phyloP scores from a whole-genome alignment of 176 grass and related monocot genomes.

The Oryza longistaminata region DNA sequence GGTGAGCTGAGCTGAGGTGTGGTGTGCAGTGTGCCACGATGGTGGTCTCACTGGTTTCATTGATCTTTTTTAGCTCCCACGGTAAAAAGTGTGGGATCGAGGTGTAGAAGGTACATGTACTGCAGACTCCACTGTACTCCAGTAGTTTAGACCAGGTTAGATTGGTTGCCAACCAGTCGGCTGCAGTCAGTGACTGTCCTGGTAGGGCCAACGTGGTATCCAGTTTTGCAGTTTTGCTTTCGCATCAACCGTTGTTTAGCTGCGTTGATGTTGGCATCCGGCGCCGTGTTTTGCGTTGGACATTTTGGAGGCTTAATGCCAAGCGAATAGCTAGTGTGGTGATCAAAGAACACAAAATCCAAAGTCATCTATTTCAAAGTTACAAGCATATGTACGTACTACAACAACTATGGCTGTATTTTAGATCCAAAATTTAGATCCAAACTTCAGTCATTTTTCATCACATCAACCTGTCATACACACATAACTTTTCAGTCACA shows the following conservation, averaged over 20 bases:
- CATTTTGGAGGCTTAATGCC: not conserved
- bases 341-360: not conserved
- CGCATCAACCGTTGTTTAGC: slow-evolving; percentile 9
- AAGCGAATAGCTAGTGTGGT: not conserved
- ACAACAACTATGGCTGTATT: too few species aligned
- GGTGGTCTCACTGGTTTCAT: not conserved
- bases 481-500: too few species aligned
- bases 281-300: slow-evolving; percentile 20
- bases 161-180: not conserved
- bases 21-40: too few species aligned
- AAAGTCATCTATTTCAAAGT: not conserved
- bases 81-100: not conserved
- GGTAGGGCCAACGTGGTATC: not conserved
- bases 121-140: not conserved
- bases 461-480: too few species aligned
- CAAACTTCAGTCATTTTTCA: too few species aligned
- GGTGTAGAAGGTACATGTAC: not conserved
- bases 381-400: not conserved
- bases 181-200: not conserved
- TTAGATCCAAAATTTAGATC: too few species aligned
- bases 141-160: not conserved
- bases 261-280: not conserved
- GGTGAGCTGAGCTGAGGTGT: not conserved
- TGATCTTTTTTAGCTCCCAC: not conserved
- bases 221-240: slow-evolving; percentile 13